phyloP scores from a whole-genome alignment of 108 stramenopile genomes.

The Mediolabrus comicus region DNA sequence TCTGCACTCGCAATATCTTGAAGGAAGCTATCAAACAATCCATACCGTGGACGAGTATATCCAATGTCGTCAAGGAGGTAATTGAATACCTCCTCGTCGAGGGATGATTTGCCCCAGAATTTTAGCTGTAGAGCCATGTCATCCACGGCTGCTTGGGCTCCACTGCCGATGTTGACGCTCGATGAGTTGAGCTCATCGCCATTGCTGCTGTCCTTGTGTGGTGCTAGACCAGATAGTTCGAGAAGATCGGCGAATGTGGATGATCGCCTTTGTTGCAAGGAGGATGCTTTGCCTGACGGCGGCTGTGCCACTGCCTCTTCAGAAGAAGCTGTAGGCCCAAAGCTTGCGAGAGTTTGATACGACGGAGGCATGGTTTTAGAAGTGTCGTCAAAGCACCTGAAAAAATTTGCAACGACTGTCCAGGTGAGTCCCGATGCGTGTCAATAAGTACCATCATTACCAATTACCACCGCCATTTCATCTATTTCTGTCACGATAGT shows the following conservation, averaged over 20 bases:
- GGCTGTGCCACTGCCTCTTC: background rate
- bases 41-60: background rate
- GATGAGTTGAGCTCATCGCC: no score
- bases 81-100: conserved; percentile 2
- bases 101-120: background rate
- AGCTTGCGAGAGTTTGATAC: no score
- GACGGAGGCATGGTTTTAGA: background rate
- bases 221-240: background rate
- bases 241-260: background rate
- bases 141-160: background rate
- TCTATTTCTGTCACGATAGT: no score
- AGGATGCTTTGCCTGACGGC: background rate
- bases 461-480: no score
- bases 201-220: no score
- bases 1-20: background rate
- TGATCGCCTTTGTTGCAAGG: no score
- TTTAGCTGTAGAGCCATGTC: background rate
- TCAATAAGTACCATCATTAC: no score
- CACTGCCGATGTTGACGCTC: background rate
- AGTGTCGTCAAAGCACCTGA: no score
- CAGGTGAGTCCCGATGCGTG: no score
- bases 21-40: background rate
- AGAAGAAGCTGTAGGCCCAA: no score
- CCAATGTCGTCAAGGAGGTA: conserved; percentile 2
- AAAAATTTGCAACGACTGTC: no score